These are phyloP conservation scores for Berberis vulgaris DNA, from an alignment of 164 flowering plant genomes.

Conservation along the genomic window DNA sequence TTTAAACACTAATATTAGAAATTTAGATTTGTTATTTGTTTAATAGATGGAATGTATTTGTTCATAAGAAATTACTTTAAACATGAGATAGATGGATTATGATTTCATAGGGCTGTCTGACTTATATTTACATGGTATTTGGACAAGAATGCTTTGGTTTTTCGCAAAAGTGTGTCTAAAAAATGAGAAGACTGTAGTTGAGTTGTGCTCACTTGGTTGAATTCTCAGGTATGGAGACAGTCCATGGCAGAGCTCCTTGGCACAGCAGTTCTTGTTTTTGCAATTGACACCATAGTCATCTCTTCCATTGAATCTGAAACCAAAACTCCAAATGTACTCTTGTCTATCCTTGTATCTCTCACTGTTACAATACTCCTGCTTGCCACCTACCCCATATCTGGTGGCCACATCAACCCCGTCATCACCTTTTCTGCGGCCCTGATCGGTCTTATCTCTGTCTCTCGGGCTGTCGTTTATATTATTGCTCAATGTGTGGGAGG, in stretches of 20 bases:
- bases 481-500: slow-evolving; percentile 48
- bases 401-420: slow-evolving; percentile 54
- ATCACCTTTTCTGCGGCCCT: slow-evolving; percentile 40
- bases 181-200: too few relatives aligned
- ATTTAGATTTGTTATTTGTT: too few relatives aligned
- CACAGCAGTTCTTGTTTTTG: slow-evolving; percentile 41
- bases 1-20: too few relatives aligned
- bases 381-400: slow-evolving; percentile 42
- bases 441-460: slow-evolving; percentile 37
- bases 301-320: slow-evolving; percentile 33
- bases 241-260: slow-evolving; percentile 48
- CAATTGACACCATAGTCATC: slow-evolving; percentile 41
- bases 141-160: too few relatives aligned
- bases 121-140: too few relatives aligned
- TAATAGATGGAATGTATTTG: too few relatives aligned
- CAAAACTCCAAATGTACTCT: slow-evolving; percentile 31
- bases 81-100: too few relatives aligned
- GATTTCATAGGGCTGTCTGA: too few relatives aligned
- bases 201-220: not conserved
- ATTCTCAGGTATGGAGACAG: slow-evolving; percentile 47
- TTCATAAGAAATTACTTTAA: too few relatives aligned
- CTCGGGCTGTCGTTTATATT: slow-evolving; percentile 41
- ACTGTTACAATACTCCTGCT: slow-evolving; percentile 37
- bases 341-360: slow-evolving; percentile 25
- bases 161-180: too few relatives aligned